Base-by-base conservation (phyloP, 2,329 filamentous ascomycete species). In the Colletotrichum navitas region DNA sequence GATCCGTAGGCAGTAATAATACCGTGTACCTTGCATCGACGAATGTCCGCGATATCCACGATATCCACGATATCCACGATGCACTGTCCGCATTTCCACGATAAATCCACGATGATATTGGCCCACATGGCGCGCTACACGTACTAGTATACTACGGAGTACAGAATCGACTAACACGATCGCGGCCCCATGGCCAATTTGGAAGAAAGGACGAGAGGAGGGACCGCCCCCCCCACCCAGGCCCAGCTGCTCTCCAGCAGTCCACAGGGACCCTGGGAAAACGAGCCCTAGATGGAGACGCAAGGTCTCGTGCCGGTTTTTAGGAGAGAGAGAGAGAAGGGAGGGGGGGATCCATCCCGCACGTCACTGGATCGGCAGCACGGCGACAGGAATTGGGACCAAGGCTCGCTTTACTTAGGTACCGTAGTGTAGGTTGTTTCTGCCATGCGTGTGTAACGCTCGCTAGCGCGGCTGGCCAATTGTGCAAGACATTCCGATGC, bases 151-250 rank as follows among this genome's bases (percentile, higher is more conserved):
- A 39, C 10, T 36, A 58, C 45, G n/a, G n/a, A 47, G 10, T 24
- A n/a, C 12, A n/a, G 34, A 29, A 34, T 51, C 14, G n/a, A 62
- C 45, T 39, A 62, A 51, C 26, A 62, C 32, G 2, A 39, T 51
- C 26, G 29, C 43, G 45, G 54, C 54, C 59, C 59, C 59, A 51
- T 62, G 45, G 32, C 41, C 45, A 62, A 62, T 62, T 62, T 62
- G 34, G 29, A 49, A 24, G 59, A 6, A 7, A n/a, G 21, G 18
- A 45, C 29, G 18, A 29, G 29, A 55, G 16, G 11, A 26, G 43
- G 43, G 29, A 16, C 29, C 29, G 18, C 7, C 21, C 6, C 16
- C 41, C 41, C 41, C 43, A 21, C 18, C 47, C 3, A 36, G 18
- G 43, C 4, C 18, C 32, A 32, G 26, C 49, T 29, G 41, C 16